Percentiles rank a stretch among this genome's conserved stretches.
These are phyloP conservation scores for Lathyrus aphaca DNA, from an alignment of 306 rosid species.

Conservation along the genomic window DNA sequence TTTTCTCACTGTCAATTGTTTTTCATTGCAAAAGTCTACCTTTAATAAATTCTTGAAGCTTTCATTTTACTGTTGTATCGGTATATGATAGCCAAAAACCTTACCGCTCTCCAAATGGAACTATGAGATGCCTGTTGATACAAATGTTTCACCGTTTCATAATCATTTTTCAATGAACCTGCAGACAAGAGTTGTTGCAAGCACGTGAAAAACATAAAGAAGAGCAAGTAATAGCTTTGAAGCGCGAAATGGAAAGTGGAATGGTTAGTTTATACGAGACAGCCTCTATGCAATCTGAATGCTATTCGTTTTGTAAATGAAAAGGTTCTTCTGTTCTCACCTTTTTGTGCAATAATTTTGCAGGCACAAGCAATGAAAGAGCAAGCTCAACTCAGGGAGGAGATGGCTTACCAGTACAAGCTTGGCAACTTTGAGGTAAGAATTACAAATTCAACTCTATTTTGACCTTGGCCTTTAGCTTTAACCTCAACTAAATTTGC, in stretches of 20 bases:
- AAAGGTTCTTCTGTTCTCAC: conserved; percentile 13
- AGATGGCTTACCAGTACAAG: conserved; percentile 98
- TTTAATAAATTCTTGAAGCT: conserved; percentile 26
- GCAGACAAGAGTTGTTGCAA: conserved; percentile 74
- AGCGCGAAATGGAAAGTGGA: conserved; percentile 89
- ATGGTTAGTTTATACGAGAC: conserved; percentile 62
- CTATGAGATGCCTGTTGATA: conserved; percentile 15
- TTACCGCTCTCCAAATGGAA: conserved; percentile 8
- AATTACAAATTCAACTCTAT: conserved; percentile 28
- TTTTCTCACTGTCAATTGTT: neutral
- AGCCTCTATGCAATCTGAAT: conserved; percentile 17
- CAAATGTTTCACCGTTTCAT: neutral
- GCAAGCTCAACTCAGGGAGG: conserved; percentile 98
- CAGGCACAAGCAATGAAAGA: conserved; percentile 99
- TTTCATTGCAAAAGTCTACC: conserved; percentile 20
- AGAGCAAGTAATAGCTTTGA: conserved; percentile 74
- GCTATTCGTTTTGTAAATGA: neutral
- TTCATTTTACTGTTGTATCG: conserved; percentile 3
- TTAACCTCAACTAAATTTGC: conserved; percentile 22
- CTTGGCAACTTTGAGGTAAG: conserved; percentile 86
- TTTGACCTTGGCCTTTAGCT: neutral
- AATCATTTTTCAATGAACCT: conserved; percentile 24
- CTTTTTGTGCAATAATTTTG: conserved; percentile 26
- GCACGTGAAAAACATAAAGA: conserved; percentile 90
- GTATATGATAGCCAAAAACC: conserved; percentile 26